Evolutionary conservation across 2,329 filamentous ascomycete genomes (phyloP).

Genomic region (Huntiella omanensis): DNA sequence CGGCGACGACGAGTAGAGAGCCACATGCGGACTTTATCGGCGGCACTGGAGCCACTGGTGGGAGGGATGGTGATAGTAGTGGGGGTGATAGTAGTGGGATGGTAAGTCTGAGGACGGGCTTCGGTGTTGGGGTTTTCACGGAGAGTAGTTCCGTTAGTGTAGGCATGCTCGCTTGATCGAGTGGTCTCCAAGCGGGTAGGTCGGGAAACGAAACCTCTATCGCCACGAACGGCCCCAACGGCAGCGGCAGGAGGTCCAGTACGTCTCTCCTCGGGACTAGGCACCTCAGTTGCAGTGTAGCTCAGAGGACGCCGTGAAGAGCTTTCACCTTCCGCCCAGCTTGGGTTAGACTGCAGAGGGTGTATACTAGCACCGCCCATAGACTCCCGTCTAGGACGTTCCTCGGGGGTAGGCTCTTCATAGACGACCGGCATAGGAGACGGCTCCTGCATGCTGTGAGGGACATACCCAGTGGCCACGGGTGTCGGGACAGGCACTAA

Average conservation of each 20-base stretch:
- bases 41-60: conserved; percentile 3
- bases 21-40: conserved; percentile 8
- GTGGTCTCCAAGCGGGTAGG: no score
- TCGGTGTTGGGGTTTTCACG: no score
- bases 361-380: no score
- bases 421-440: not conserved
- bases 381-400: not conserved
- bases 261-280: not conserved
- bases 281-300: not conserved
- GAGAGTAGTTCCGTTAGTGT: no score
- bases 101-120: no score
- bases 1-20: conserved; percentile 5
- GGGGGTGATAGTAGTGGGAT: no score
- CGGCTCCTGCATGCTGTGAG: not conserved
- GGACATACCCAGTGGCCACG: not conserved
- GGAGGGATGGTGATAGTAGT: not conserved
- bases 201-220: not conserved
- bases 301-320: not conserved
- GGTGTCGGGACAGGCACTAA: not conserved
- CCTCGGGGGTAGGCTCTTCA: not conserved
- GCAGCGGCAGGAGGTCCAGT: not conserved
- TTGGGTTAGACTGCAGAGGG: conserved; percentile 8
- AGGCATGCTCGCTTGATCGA: not conserved
- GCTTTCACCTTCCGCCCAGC: not conserved
- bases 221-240: not conserved